These are phyloP conservation scores for Hypoxylon sp. DNA, from an alignment of 2,329 filamentous ascomycete species.

Conservation along the genomic window DNA sequence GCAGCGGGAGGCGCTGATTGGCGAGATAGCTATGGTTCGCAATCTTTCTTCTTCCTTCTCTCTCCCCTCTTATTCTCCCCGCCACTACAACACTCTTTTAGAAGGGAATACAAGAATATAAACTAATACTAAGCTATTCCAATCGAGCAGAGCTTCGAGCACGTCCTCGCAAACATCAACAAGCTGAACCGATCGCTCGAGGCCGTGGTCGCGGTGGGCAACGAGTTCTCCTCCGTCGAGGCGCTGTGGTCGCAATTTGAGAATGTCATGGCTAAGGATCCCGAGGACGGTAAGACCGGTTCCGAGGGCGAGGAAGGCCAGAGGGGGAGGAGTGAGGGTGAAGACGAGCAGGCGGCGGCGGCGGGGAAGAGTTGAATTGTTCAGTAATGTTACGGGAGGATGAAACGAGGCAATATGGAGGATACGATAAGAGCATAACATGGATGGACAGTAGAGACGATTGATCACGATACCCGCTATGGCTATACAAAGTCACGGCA, in stretches of 20 bases:
- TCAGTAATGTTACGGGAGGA: conserved; percentile 5
- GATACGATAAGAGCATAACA: not conserved
- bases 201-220: conserved; percentile 92
- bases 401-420: conserved; percentile 1
- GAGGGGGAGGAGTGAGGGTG: conserved; percentile 47
- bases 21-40: conserved; percentile 79
- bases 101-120: not conserved
- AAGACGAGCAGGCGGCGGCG: conserved; percentile 27
- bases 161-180: conserved; percentile 96
- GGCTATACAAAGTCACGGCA: conserved; percentile 30
- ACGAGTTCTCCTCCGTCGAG: conserved; percentile 97
- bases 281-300: conserved; percentile 53
- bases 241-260: conserved; percentile 98
- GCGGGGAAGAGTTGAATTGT: conserved; percentile 32
- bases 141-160: conserved; percentile 78
- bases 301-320: conserved; percentile 49
- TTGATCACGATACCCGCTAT: conserved; percentile 44
- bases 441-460: conserved; percentile 14
- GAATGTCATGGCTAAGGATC: conserved; percentile 88
- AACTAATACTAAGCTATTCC: not conserved
- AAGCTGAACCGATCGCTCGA: conserved; percentile 93
- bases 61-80: not conserved
- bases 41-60: not conserved
- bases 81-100: not conserved
- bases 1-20: conserved; percentile 79